Conservation (phyloP, 108 stramenopile genomes). For the Nitzschia putrida region DNA sequence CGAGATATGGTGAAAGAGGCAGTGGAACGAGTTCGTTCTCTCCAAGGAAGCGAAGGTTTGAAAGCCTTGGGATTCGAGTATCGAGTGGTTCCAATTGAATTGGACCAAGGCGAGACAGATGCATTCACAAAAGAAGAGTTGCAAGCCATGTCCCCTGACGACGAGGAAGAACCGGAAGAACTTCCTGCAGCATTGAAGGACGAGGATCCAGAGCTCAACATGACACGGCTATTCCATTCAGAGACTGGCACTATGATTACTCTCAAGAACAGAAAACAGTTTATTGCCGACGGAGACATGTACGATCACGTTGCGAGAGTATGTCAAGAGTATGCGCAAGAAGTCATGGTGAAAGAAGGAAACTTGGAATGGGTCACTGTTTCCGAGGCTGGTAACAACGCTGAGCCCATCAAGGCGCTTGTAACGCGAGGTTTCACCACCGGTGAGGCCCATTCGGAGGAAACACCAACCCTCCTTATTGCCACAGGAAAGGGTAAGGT, state of each 20-base stretch:
- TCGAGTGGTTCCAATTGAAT: conserved; percentile 26
- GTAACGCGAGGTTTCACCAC: conserved; percentile 39
- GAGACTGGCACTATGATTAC: conserved; percentile 56
- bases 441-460: conserved; percentile 20
- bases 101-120: not conserved
- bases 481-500: conserved; percentile 81
- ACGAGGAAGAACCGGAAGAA: not conserved
- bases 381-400: conserved; percentile 32
- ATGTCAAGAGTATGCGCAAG: conserved; percentile 71
- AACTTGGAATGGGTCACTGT: conserved; percentile 68
- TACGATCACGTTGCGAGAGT: conserved; percentile 66
- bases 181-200: not conserved
- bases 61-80: conserved; percentile 61
- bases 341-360: conserved; percentile 60
- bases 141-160: not conserved
- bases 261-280: conserved; percentile 55
- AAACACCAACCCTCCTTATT: conserved; percentile 53
- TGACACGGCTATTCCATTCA: conserved; percentile 64
- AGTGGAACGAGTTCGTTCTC: conserved; percentile 12
- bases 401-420: conserved; percentile 57
- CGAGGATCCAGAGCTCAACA: conserved; percentile 11
- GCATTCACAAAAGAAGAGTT: conserved; percentile 18
- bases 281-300: conserved; percentile 72
- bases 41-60: conserved; percentile 61
- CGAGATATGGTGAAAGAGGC: conserved; percentile 9